Base-by-base conservation (phyloP, 306 rosid genomes). In the Amphicarpaea edgeworthii region DNA sequence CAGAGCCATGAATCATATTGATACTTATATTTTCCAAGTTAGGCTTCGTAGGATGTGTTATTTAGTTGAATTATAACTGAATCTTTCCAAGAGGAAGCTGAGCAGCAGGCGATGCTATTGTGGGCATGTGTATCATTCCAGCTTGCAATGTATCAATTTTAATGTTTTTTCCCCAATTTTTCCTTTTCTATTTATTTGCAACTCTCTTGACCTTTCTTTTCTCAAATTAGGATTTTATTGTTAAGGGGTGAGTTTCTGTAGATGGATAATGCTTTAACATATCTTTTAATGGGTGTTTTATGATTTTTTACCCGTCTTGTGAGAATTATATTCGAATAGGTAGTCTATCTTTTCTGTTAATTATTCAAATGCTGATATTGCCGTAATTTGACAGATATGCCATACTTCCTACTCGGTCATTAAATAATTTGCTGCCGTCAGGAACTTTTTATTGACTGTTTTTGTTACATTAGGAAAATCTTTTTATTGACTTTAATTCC, bases 201-300 rank as follows among this genome's bases (percentile, higher is more conserved):
- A 26, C 66, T 70, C 41, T 73, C 41, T 73, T 58, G 42, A 61
- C 55, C 38, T 75, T 73, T 78, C 40, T 60, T 74, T 75, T 78
- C 58, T 83, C 28, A 50, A 62, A 68, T 77, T 86, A 82, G 86
- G 77, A 82, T 85, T n/a, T n/a, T 77, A 82, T 87, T 76, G 41
- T 83, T 79, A 77, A 75, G 68, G 85, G 70, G 65, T 72, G 84
- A 73, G 81, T 83, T 47, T 87, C 43, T 87, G 92, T 86, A 90
- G 90, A 87, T 82, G 87, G 81, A 85, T 55, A 76, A 81, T 73
- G 76, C 74, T 79, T 73, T 53, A 68, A 43, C 82, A 77, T 67
- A 71, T 80, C 45, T 55, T 87, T 65, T 53, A 79, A 84, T 75
- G 82, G 87, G 83, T 85, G 81, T 77, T 80, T 75, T 53, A 71